A percentile compares a stretch with the other conserved stretches of the same genome.
Evolutionary conservation across 306 rosid species (phyloP).

Genomic region (Prunus davidiana): DNA sequence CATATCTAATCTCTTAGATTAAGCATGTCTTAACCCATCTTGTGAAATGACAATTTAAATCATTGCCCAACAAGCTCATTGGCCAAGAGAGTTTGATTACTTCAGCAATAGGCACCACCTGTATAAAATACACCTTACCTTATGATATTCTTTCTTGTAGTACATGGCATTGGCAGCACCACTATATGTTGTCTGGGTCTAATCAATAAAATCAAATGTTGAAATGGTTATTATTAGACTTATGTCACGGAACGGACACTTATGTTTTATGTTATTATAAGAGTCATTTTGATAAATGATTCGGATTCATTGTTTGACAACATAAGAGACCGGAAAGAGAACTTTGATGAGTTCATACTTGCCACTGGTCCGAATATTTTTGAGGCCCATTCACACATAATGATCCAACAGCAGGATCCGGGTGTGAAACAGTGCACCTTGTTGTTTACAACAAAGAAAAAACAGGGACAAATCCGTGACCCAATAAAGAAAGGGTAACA

Average conservation of each 20-base stretch:
- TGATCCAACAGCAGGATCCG: not conserved
- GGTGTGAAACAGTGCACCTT: not conserved
- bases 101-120: not conserved
- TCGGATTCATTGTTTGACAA: accelerated
- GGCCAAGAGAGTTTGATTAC: not conserved
- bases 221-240: not conserved
- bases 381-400: not conserved
- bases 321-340: too few relatives aligned
- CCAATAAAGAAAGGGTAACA: not conserved
- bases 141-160: not conserved
- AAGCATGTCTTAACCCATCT: not conserved
- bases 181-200: not conserved
- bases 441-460: constrained; percentile 8
- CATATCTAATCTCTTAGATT: not conserved
- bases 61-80: not conserved
- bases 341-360: too few relatives aligned
- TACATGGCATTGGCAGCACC: not conserved
- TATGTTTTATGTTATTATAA: not conserved
- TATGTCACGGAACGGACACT: too few relatives aligned
- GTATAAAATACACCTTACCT: not conserved
- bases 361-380: not conserved
- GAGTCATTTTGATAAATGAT: accelerated
- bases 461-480: constrained; percentile 46
- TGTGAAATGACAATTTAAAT: not conserved
- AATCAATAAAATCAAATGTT: not conserved